Evolutionary conservation across 2,329 filamentous ascomycete species (phyloP).

Genomic region (Juglanconis sp.): DNA sequence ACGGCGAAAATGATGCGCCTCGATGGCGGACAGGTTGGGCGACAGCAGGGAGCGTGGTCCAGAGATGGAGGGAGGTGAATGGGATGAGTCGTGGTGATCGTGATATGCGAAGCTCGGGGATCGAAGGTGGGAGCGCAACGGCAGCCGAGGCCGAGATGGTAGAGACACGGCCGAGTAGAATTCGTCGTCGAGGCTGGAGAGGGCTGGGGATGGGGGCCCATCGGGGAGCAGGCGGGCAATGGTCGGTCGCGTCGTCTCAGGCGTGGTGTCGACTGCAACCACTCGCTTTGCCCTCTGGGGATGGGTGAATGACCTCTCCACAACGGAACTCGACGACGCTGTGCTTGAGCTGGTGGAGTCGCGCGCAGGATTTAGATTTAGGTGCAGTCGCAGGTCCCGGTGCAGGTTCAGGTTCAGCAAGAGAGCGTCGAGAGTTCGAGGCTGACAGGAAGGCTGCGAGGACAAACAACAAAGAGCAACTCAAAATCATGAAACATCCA

Average conservation of each 20-base stretch:
- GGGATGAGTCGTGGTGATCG: background rate
- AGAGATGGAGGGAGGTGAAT: background rate
- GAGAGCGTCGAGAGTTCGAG: conserved; percentile 5
- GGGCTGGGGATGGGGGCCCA: conserved; percentile 13
- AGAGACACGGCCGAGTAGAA: conserved; percentile 3
- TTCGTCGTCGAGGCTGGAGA: conserved; percentile 16
- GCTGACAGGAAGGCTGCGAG: background rate
- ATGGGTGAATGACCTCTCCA: background rate
- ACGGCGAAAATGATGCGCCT: conserved; percentile 29
- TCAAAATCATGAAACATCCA: conserved; percentile 10
- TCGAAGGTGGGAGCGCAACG: background rate
- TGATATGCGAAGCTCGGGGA: background rate
- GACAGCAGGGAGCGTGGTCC: conserved; percentile 3
- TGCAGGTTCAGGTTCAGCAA: conserved; percentile 1
- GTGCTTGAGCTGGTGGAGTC: background rate
- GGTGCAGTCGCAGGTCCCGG: background rate
- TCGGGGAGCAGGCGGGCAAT: conserved; percentile 4
- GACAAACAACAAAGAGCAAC: conserved; percentile 6
- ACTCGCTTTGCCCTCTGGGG: background rate
- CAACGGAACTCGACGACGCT: background rate
- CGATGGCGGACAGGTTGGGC: conserved; percentile 3
- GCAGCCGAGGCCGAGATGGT: conserved; percentile 4
- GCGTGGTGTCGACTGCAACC: background rate
- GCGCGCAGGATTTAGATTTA: background rate
- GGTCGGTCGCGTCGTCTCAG: background rate